Evolutionary conservation across 2,329 filamentous ascomycete species (phyloP).

Genomic region (Hypoxylon sp.): DNA sequence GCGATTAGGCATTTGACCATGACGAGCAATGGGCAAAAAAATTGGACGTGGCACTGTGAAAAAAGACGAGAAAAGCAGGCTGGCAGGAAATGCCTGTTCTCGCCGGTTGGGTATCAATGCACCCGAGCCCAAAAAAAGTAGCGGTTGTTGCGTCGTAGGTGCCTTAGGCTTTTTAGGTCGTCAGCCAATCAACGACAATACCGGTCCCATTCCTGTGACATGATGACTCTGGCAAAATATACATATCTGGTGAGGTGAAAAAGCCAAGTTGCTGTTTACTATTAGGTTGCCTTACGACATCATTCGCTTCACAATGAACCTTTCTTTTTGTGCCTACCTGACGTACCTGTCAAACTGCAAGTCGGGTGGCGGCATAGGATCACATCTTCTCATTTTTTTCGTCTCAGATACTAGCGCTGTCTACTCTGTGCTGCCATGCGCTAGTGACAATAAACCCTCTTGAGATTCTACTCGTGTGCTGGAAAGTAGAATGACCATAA

Average conservation of each 20-base stretch:
- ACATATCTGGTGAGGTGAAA: slow-evolving; percentile 28
- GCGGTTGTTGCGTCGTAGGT: slow-evolving; percentile 40
- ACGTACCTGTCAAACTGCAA: slow-evolving; percentile 40
- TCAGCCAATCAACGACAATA: slow-evolving; percentile 44
- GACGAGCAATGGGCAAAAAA: slow-evolving; percentile 8
- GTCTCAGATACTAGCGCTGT: slow-evolving; percentile 13
- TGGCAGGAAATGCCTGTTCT: slow-evolving; percentile 29
- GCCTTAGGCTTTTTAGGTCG: slow-evolving; percentile 36
- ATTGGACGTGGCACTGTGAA: slow-evolving; percentile 38
- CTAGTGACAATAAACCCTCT: slow-evolving; percentile 21
- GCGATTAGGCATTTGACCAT: slow-evolving; percentile 35
- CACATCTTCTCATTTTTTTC: slow-evolving; percentile 25
- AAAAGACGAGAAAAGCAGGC: slow-evolving; percentile 30
- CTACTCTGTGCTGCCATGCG: slow-evolving; percentile 13
- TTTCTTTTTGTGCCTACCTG: slow-evolving; percentile 19
- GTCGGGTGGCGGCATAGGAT: slow-evolving; percentile 32
- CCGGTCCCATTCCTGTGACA: slow-evolving; percentile 34
- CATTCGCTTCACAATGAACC: slow-evolving; percentile 35
- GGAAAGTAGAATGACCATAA: background rate
- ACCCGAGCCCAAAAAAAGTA: slow-evolving; percentile 49
- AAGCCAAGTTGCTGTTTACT: slow-evolving; percentile 28
- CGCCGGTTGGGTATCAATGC: slow-evolving; percentile 57
- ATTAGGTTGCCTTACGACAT: slow-evolving; percentile 33
- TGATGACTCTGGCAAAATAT: slow-evolving; percentile 36
- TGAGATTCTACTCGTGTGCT: slow-evolving; percentile 12